Conservation (phyloP, 805 yeast species). For the Starmerella kuoi region DNA sequence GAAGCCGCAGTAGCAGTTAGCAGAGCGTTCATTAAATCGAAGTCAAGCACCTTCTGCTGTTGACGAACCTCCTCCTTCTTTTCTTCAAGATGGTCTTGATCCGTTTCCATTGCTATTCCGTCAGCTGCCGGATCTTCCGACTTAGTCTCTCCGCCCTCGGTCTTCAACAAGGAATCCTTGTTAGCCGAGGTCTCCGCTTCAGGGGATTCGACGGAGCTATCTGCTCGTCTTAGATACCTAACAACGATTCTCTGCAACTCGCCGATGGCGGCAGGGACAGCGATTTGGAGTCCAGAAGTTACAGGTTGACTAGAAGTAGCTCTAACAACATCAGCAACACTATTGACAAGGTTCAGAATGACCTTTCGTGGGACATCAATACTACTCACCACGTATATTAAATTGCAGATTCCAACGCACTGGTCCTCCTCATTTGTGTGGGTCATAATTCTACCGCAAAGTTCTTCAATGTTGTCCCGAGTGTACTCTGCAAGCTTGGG, state of each 20-base stretch:
- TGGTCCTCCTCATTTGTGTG: constrained; percentile 44
- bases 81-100: not conserved
- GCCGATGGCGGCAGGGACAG: constrained; percentile 55
- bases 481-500: constrained; percentile 42
- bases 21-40: constrained; percentile 7
- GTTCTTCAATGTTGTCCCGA: constrained; percentile 39
- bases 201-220: not conserved
- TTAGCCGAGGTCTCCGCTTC: not conserved
- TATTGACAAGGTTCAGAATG: constrained; percentile 24
- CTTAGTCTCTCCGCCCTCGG: not conserved
- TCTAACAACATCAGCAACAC: constrained; percentile 36
- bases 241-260: constrained; percentile 42
- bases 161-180: not conserved
- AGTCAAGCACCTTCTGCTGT: constrained; percentile 2
- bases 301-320: constrained; percentile 35
- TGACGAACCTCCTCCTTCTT: too few species aligned
- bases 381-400: constrained; percentile 33
- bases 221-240: not conserved
- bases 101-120: not conserved
- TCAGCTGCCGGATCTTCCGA: not conserved
- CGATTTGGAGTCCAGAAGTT: constrained; percentile 53
- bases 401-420: constrained; percentile 57
- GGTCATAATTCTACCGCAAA: constrained; percentile 38
- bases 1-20: constrained; percentile 4
- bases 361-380: constrained; percentile 5